These are phyloP conservation scores for Purpureocillium lavendulum DNA, from an alignment of 2,329 filamentous ascomycete species.

Conservation along the genomic window DNA sequence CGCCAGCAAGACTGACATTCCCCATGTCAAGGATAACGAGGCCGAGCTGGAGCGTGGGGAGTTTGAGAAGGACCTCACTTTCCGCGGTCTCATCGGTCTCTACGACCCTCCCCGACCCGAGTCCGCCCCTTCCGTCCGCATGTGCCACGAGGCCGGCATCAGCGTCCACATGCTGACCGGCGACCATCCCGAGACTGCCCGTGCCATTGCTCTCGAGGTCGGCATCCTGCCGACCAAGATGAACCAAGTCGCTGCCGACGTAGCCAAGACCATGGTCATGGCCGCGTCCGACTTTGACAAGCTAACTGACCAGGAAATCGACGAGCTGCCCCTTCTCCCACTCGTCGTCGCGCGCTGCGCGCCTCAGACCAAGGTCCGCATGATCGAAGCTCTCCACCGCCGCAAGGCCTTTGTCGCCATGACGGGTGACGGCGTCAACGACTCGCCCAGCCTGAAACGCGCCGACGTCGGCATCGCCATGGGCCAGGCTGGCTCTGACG, in stretches of 20 bases:
- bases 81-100: slow-evolving; percentile 63
- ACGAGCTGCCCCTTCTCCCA: slow-evolving; percentile 52
- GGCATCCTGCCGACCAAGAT: slow-evolving; percentile 50
- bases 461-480: slow-evolving; percentile 66
- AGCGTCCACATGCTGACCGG: slow-evolving; percentile 64
- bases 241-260: slow-evolving; percentile 40
- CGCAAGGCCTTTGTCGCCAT: slow-evolving; percentile 59
- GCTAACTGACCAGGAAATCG: slow-evolving; percentile 55
- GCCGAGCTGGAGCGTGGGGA: slow-evolving; percentile 40
- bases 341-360: slow-evolving; percentile 63
- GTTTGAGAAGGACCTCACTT: slow-evolving; percentile 53
- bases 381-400: slow-evolving; percentile 65
- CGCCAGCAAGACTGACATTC: slow-evolving; percentile 42
- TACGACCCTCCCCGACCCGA: slow-evolving; percentile 65
- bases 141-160: slow-evolving; percentile 53
- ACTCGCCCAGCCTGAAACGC: slow-evolving; percentile 57
- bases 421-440: slow-evolving; percentile 67
- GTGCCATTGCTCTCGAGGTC: slow-evolving; percentile 55
- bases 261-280: slow-evolving; percentile 56
- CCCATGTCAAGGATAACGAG: slow-evolving; percentile 22
- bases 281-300: slow-evolving; percentile 59
- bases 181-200: slow-evolving; percentile 57
- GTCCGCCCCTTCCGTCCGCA: slow-evolving; percentile 48
- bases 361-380: slow-evolving; percentile 63
- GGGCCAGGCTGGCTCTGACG: slow-evolving; percentile 60